Evolutionary conservation across 805 yeast species (phyloP).

Genomic region (Metschnikowia bowlesiae): DNA sequence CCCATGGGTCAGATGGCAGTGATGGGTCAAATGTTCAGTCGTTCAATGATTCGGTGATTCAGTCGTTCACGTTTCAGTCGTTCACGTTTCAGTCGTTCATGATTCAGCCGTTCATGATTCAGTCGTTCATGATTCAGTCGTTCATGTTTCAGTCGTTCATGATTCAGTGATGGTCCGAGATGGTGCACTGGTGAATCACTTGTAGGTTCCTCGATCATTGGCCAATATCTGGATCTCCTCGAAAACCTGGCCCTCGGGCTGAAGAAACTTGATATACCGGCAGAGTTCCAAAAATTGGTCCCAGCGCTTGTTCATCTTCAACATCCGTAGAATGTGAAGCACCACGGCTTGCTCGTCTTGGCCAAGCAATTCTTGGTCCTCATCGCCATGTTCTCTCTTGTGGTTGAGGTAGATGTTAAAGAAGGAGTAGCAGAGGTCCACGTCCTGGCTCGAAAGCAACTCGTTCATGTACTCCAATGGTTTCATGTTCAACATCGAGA

Average conservation of each 20-base stretch:
- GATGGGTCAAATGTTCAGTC: too few species aligned
- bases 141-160: too few species aligned
- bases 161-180: too few species aligned
- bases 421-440: constrained; percentile 48
- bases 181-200: too few species aligned
- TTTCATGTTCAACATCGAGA: constrained; percentile 34
- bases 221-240: constrained; percentile 1
- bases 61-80: too few species aligned
- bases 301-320: constrained; percentile 39
- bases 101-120: too few species aligned
- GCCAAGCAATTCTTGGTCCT: constrained; percentile 7
- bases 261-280: constrained; percentile 49
- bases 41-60: too few species aligned
- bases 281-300: constrained; percentile 54
- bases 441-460: constrained; percentile 37
- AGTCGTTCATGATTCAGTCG: too few species aligned
- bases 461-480: constrained; percentile 45
- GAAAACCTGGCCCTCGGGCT: constrained; percentile 35
- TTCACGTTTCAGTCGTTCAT: too few species aligned
- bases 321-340: constrained; percentile 39
- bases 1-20: too few species aligned
- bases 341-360: constrained; percentile 39
- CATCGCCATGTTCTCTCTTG: constrained; percentile 31
- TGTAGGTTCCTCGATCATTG: not conserved
- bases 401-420: constrained; percentile 49